These are phyloP conservation scores for Kwoniella europaea DNA, from an alignment of 768 basidiomycete species.

Conservation along the genomic window DNA sequence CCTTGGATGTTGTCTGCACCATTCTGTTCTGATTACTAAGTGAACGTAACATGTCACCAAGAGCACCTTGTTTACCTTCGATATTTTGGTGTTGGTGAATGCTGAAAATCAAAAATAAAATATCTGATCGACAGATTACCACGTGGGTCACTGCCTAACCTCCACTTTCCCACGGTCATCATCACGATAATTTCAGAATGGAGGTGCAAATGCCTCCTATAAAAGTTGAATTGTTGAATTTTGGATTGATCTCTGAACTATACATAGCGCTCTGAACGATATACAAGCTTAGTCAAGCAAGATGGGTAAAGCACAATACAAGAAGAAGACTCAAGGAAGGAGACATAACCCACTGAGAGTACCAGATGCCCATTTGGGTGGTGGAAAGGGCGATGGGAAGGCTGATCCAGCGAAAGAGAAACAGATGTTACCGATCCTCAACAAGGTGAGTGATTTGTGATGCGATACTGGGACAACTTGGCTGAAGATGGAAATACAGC, in stretches of 20 bases:
- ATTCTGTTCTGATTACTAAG: background rate
- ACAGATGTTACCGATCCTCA: conserved; percentile 82
- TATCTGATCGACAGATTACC: conserved; percentile 11
- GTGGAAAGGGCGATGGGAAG: conserved; percentile 69
- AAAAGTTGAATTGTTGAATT: conserved; percentile 1
- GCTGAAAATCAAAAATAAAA: background rate
- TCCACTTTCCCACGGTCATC: conserved; percentile 13
- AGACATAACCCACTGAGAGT: conserved; percentile 93
- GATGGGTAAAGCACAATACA: conserved; percentile 86
- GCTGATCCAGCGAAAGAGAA: conserved; percentile 72
- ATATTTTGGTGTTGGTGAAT: no score
- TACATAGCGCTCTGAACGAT: background rate
- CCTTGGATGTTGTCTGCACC: conserved; percentile 17
- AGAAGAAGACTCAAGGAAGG: conserved; percentile 74
- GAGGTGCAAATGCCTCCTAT: background rate
- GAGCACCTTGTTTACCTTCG: no score
- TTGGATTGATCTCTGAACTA: background rate
- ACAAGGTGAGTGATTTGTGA: conserved; percentile 68
- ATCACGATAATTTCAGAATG: background rate
- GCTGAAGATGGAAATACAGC: conserved; percentile 31
- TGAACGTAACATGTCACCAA: no score
- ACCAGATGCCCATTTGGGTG: conserved; percentile 86
- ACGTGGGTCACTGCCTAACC: background rate
- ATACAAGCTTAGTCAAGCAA: conserved; percentile 5
- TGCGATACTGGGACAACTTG: background rate